Evolutionary conservation across 768 basidiomycete species (phyloP).

Genomic region (Boletus pseudopeckii): DNA sequence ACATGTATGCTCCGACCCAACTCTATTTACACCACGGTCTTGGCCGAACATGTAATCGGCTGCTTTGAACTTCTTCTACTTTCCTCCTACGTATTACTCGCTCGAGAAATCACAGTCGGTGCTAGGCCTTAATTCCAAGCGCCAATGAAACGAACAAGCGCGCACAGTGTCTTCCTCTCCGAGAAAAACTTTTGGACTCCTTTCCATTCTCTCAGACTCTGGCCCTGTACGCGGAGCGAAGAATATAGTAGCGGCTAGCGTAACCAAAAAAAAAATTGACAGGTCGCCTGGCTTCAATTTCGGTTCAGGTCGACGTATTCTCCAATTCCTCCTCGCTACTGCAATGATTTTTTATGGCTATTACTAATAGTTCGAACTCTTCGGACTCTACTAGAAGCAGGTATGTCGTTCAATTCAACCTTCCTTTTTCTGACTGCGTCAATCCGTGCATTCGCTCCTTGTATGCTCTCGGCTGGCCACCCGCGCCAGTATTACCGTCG

Average conservation of each 20-base stretch:
- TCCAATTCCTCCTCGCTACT: background rate
- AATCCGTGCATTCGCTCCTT: background rate
- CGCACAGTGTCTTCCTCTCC: background rate
- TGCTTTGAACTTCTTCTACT: background rate
- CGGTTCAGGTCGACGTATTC: background rate
- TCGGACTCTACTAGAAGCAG: background rate
- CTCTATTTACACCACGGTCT: slow-evolving; percentile 9
- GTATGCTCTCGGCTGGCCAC: background rate
- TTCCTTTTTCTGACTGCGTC: background rate
- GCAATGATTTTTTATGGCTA: background rate
- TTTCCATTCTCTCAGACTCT: background rate
- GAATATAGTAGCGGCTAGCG: background rate
- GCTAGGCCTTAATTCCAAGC: background rate
- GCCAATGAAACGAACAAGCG: background rate
- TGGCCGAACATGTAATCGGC: slow-evolving; percentile 19
- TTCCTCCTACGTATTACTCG: slow-evolving; percentile 1
- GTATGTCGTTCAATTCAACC: background rate
- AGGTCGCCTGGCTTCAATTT: slow-evolving; percentile 1
- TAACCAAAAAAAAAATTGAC: slow-evolving; percentile 3
- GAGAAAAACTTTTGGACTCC: background rate
- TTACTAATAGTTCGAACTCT: background rate
- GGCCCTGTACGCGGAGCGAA: slow-evolving; percentile 4
- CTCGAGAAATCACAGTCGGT: background rate
- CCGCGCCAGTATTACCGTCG: slow-evolving; percentile 1
- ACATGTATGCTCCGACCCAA: background rate